phyloP scores from a whole-genome alignment of 768 basidiomycete species.

The Pleurotus tuber-regium region DNA sequence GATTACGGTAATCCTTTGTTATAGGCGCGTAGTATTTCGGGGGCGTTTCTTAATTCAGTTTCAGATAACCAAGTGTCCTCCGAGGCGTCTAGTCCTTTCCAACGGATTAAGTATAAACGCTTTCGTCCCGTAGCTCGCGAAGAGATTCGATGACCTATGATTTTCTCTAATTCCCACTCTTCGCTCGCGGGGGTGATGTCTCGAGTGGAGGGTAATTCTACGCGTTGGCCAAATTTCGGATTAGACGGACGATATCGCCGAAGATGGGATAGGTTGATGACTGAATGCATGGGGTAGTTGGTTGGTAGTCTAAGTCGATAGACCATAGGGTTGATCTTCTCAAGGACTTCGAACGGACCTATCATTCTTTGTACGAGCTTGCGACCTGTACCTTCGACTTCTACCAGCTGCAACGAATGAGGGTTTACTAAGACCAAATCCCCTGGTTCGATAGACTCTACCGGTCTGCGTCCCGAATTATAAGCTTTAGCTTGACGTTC shows the following conservation, averaged over 20 bases:
- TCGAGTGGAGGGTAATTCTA: conserved; percentile 13
- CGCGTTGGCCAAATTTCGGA: conserved; percentile 14
- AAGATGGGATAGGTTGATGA: conserved; percentile 23
- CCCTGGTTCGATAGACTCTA: no score
- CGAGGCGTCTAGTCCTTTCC: conserved; percentile 19
- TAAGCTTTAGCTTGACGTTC: conserved; percentile 18
- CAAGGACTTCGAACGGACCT: conserved; percentile 24
- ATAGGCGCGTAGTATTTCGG: conserved; percentile 16
- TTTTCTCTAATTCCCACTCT: conserved; percentile 19
- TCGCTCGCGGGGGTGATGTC: conserved; percentile 14
- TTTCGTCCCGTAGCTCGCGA: conserved; percentile 16
- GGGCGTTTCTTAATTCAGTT: conserved; percentile 17
- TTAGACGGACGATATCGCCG: conserved; percentile 17
- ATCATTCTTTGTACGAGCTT: conserved; percentile 22
- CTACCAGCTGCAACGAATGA: conserved; percentile 20
- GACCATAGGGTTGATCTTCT: conserved; percentile 21
- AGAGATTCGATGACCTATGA: no score
- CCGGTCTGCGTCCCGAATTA: no score
- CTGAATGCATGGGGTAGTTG: conserved; percentile 22
- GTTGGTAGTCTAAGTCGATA: conserved; percentile 21
- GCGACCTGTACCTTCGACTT: conserved; percentile 18
- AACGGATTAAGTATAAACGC: no score
- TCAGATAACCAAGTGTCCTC: conserved; percentile 23
- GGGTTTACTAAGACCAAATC: conserved; percentile 24
- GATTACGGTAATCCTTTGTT: conserved; percentile 12